Percentiles rank a stretch among this genome's conserved stretches.
Conservation (phyloP, 371 early-diverging fungal genomes). For the Zancudomyces culisetae region DNA sequence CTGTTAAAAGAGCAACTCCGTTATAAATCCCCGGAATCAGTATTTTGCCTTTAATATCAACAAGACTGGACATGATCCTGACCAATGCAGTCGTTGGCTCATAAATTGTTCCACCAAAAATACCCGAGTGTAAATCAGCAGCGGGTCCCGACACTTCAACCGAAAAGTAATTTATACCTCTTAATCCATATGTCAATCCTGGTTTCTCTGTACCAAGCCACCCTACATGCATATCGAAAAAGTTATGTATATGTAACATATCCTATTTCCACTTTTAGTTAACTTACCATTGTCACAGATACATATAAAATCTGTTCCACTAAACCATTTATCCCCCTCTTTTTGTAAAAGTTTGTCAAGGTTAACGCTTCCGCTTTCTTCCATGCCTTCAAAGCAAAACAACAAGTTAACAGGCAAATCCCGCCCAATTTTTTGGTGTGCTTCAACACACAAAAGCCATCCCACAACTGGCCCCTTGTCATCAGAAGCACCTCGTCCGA, state of each 20-base stretch:
- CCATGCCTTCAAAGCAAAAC: constrained; percentile 94
- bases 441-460: constrained; percentile 87
- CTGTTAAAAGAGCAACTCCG: constrained; percentile 64
- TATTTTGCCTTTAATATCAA: constrained; percentile 69
- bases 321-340: constrained; percentile 73
- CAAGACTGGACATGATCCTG: constrained; percentile 63
- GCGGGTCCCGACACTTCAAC: constrained; percentile 57
- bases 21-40: constrained; percentile 83
- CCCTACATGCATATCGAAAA: constrained; percentile 19
- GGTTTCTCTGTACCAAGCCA: constrained; percentile 91
- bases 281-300: constrained; percentile 76
- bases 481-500: constrained; percentile 84
- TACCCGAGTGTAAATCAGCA: constrained; percentile 88
- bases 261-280: too few species aligned
- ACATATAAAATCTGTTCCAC: constrained; percentile 79
- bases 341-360: constrained; percentile 67
- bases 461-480: constrained; percentile 90
- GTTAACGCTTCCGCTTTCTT: constrained; percentile 74
- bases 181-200: constrained; percentile 91
- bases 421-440: constrained; percentile 69
- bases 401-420: constrained; percentile 85
- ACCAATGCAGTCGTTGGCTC: constrained; percentile 94
- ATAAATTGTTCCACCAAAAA: constrained; percentile 90
- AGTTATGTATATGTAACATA: neutral
- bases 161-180: constrained; percentile 83